Percentiles rank a stretch among this genome's conserved stretches.
Conservation (phyloP, 2,329 filamentous ascomycete genomes). For the Alternaria ethzedia region DNA sequence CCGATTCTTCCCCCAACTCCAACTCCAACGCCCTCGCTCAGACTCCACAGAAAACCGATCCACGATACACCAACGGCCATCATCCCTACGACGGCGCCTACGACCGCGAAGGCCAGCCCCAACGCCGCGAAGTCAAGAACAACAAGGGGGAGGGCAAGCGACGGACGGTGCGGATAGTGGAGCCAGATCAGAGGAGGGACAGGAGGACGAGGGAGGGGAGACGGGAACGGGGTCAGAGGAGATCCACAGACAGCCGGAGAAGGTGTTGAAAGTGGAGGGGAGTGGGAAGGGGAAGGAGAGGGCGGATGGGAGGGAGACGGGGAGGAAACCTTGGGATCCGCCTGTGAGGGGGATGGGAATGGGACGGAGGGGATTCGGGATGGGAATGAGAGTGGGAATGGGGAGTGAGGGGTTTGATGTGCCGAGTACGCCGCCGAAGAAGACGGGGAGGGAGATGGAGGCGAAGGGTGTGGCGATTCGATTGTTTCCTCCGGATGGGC, state of each 20-base stretch:
- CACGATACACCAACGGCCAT: slow-evolving; percentile 12
- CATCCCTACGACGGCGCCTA: slow-evolving; percentile 14
- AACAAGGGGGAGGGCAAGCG: not conserved
- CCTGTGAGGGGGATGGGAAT: slow-evolving; percentile 17
- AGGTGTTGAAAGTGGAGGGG: not conserved
- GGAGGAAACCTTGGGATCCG: slow-evolving; percentile 36
- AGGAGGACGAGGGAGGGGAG: not conserved
- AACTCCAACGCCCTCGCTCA: slow-evolving; percentile 5
- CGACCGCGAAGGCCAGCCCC: not conserved
- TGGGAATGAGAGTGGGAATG: not conserved
- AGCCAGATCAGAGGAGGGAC: not conserved
- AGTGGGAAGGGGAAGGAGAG: slow-evolving; percentile 1
- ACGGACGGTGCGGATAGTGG: slow-evolving; percentile 15
- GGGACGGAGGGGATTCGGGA: not conserved
- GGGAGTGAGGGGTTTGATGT: slow-evolving; percentile 1
- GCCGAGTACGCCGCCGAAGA: not conserved
- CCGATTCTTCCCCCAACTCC: slow-evolving; percentile 4
- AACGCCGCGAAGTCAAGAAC: not conserved
- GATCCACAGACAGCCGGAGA: not conserved
- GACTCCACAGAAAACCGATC: slow-evolving; percentile 19
- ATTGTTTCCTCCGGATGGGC: not conserved
- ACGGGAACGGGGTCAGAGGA: slow-evolving; percentile 1
- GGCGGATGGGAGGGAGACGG: not conserved
- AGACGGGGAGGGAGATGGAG: not conserved
- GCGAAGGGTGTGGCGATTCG: not conserved